These are phyloP conservation scores for Mycena latifolia DNA, from an alignment of 768 basidiomycete species.

Conservation along the genomic window DNA sequence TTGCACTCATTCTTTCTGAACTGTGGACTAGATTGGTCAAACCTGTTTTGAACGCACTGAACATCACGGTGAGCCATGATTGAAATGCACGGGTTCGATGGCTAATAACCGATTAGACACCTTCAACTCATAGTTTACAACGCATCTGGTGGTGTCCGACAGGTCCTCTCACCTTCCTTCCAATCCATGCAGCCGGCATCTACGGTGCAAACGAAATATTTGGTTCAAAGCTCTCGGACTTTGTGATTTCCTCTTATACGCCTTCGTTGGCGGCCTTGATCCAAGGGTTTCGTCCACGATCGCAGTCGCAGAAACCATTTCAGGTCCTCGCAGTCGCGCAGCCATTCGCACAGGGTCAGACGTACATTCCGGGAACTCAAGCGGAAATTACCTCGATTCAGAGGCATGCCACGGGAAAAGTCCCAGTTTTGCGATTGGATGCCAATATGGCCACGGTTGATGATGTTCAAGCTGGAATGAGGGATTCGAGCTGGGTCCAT, in stretches of 20 bases:
- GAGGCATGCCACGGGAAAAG: too few relatives aligned
- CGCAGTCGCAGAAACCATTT: too few relatives aligned
- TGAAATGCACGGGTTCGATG: not conserved
- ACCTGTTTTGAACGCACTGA: conserved; percentile 3
- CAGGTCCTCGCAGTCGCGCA: not conserved
- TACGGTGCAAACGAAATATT: conserved; percentile 6
- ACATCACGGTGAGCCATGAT: conserved; percentile 1
- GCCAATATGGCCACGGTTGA: too few relatives aligned
- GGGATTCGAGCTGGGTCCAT: too few relatives aligned
- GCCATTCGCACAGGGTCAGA: not conserved
- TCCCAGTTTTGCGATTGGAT: too few relatives aligned
- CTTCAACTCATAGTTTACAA: not conserved
- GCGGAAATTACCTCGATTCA: not conserved
- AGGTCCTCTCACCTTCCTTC: conserved; percentile 9
- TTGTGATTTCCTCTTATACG: too few relatives aligned
- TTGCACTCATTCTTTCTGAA: too few relatives aligned
- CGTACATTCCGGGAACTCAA: conserved; percentile 4
- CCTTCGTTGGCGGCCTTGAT: too few relatives aligned
- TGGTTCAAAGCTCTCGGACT: too few relatives aligned
- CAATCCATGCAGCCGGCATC: conserved; percentile 7
- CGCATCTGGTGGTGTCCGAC: conserved; percentile 9
- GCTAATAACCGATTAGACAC: conserved; percentile 5
- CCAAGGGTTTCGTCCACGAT: too few relatives aligned
- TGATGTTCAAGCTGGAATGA: conserved; percentile 3
- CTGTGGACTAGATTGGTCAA: conserved; percentile 4